Conservation (phyloP, 352 stramenopile genomes). For the Phytophthora sp. region DNA sequence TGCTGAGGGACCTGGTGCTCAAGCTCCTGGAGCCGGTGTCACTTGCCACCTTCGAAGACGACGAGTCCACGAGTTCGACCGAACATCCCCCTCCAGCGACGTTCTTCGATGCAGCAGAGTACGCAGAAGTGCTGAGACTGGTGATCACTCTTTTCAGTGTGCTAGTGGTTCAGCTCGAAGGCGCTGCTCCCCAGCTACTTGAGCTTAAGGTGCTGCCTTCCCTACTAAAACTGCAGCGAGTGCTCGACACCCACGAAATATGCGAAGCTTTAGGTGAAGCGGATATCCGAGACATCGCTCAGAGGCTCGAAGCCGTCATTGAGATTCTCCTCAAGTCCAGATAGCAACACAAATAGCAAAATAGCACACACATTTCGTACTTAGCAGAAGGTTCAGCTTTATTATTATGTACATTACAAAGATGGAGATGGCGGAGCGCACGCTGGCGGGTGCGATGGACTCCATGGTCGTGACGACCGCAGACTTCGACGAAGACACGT, state of each 20-base stretch:
- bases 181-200: constrained; percentile 40
- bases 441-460: constrained; percentile 21
- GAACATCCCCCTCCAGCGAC: no score
- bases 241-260: constrained; percentile 27
- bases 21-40: constrained; percentile 33
- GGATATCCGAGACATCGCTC: constrained; percentile 34
- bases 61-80: neutral
- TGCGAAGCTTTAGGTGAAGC: constrained; percentile 27
- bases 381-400: constrained; percentile 14
- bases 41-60: constrained; percentile 6
- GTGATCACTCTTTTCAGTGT: constrained; percentile 58
- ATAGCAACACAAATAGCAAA: constrained; percentile 18
- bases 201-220: constrained; percentile 45
- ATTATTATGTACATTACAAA: constrained; percentile 6
- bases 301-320: constrained; percentile 45
- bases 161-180: constrained; percentile 51
- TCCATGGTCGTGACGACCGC: constrained; percentile 56
- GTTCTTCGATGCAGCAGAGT: constrained; percentile 45
- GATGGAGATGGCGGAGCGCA: constrained; percentile 34
- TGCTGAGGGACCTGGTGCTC: constrained; percentile 44
- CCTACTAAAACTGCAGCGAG: constrained; percentile 42
- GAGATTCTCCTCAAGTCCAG: constrained; percentile 34
- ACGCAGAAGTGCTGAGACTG: constrained; percentile 64
- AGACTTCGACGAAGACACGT: constrained; percentile 63
- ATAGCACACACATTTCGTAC: constrained; percentile 15